Evolutionary conservation across 2,329 filamentous ascomycete genomes (phyloP).

Genomic region (Sordariomycetes sp.): DNA sequence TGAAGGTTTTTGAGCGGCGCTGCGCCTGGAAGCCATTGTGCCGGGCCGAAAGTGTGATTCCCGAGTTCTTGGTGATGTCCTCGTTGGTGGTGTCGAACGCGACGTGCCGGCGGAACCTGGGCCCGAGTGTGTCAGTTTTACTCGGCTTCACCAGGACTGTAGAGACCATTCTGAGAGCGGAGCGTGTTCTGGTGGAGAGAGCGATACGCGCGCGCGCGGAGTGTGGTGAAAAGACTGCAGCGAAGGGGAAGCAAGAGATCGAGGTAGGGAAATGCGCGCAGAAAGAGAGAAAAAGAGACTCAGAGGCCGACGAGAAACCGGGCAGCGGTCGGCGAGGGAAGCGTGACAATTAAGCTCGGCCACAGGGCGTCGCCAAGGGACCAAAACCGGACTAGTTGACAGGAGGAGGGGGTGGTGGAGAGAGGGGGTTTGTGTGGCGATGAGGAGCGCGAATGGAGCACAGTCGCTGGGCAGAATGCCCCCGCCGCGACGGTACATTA

Average conservation of each 20-base stretch:
- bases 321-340: background rate
- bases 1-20: constrained; percentile 74
- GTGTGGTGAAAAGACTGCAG: background rate
- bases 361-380: background rate
- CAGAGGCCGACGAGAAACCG: background rate
- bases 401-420: background rate
- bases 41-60: constrained; percentile 74
- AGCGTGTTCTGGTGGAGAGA: background rate
- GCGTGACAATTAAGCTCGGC: constrained; percentile 3
- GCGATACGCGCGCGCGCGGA: background rate
- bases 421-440: background rate
- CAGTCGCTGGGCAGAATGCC: background rate
- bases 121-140: constrained; percentile 15
- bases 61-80: constrained; percentile 48
- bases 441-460: background rate
- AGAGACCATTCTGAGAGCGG: constrained; percentile 1
- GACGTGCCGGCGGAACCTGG: constrained; percentile 49
- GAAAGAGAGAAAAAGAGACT: background rate
- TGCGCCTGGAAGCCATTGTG: constrained; percentile 78
- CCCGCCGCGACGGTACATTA: background rate
- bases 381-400: background rate
- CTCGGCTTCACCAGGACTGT: background rate
- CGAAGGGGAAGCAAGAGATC: background rate
- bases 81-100: constrained; percentile 49
- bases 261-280: background rate